Conservation (phyloP, 1,284 basidiomycete genomes). For the Mrakiaceae sp. region DNA sequence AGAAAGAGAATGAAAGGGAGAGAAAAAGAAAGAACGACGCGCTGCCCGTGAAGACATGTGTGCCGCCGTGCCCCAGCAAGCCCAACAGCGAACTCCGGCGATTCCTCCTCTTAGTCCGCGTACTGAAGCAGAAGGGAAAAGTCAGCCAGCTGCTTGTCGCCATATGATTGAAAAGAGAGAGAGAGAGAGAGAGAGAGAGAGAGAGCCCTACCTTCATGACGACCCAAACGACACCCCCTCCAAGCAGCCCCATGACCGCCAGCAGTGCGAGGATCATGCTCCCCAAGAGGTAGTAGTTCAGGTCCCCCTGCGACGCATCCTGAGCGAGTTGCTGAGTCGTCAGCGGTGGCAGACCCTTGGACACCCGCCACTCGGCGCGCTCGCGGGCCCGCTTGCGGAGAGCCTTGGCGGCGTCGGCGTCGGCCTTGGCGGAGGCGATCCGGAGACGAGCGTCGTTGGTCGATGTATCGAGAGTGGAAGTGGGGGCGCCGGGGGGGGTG, state of each 20-base stretch:
- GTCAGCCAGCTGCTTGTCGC: background rate
- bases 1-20: background rate
- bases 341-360: constrained; percentile 17
- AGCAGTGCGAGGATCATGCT: constrained; percentile 22
- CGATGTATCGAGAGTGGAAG: constrained; percentile 36
- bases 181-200: background rate
- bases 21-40: background rate
- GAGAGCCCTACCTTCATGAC: constrained; percentile 19
- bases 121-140: background rate
- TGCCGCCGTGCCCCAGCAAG: too few relatives aligned
- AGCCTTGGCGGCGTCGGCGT: background rate
- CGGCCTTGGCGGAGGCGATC: constrained; percentile 11
- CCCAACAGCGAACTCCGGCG: too few relatives aligned
- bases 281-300: constrained; percentile 21
- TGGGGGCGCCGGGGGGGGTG: constrained; percentile 27
- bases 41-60: background rate
- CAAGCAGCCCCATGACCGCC: constrained; percentile 22
- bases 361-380: constrained; percentile 18
- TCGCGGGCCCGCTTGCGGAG: background rate
- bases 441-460: constrained; percentile 45
- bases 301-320: constrained; percentile 4
- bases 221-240: constrained; percentile 20
- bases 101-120: too few relatives aligned
- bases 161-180: background rate
- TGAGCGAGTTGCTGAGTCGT: constrained; percentile 19